These are phyloP conservation scores for Panus rudis DNA, from an alignment of 768 basidiomycete genomes.

Conservation along the genomic window DNA sequence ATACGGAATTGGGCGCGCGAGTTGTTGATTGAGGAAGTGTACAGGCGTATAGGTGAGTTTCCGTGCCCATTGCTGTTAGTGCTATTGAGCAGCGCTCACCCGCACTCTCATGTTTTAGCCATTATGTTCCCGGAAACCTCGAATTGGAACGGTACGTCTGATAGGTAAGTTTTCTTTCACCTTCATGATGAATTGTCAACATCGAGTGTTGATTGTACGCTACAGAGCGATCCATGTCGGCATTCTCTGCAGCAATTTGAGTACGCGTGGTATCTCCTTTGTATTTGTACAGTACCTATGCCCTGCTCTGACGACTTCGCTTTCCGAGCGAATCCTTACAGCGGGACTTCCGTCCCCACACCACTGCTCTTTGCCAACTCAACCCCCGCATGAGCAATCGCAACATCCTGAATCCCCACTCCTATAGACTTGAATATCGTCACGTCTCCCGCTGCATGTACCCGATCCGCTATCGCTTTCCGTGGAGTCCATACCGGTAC, in stretches of 20 bases:
- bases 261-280: too few species aligned
- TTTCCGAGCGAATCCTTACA: too few species aligned
- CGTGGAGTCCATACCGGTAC: slow-evolving; percentile 9
- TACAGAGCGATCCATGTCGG: slow-evolving; percentile 51
- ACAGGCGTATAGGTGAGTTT: slow-evolving; percentile 41
- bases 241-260: slow-evolving; percentile 45
- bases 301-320: too few species aligned
- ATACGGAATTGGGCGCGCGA: slow-evolving; percentile 35
- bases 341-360: slow-evolving; percentile 41
- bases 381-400: slow-evolving; percentile 66
- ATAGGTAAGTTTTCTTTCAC: slow-evolving; percentile 33
- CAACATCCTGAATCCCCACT: slow-evolving; percentile 81
- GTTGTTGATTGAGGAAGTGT: slow-evolving; percentile 51
- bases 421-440: slow-evolving; percentile 89
- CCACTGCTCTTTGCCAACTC: slow-evolving; percentile 47
- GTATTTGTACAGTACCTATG: too few species aligned
- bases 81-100: neutral
- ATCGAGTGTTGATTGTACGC: neutral
- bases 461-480: slow-evolving; percentile 7
- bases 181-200: neutral
- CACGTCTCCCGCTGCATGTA: slow-evolving; percentile 28
- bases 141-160: slow-evolving; percentile 45
- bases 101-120: slow-evolving; percentile 21
- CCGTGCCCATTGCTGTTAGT: neutral
- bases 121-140: slow-evolving; percentile 54